These are phyloP conservation scores for Ambrosia trifida DNA, from an alignment of 129 eudicot genomes.

Conservation along the genomic window DNA sequence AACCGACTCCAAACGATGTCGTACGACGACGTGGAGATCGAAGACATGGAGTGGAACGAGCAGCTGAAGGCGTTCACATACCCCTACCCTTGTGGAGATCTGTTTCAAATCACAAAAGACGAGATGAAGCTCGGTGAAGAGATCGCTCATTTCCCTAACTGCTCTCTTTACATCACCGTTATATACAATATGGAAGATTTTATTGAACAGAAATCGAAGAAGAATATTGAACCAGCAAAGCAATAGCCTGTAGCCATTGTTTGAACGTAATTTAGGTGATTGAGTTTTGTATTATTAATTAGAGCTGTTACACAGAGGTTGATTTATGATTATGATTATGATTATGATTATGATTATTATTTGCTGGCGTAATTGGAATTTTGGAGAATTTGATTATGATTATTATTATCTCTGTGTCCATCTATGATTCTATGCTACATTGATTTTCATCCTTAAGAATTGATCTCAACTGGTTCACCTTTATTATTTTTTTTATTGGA, in stretches of 20 bases:
- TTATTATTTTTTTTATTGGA: too few species aligned
- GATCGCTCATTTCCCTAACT: conserved; percentile 90
- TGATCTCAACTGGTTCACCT: too few species aligned
- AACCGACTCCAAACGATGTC: conserved; percentile 52
- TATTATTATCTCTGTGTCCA: too few species aligned
- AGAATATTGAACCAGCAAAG: conserved; percentile 47
- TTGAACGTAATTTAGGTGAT: conserved; percentile 33
- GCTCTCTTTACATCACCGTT: conserved; percentile 79
- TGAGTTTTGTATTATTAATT: neutral
- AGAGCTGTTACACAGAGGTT: neutral
- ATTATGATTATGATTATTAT: too few species aligned
- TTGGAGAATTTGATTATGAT: too few species aligned
- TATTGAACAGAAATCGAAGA: conserved; percentile 35
- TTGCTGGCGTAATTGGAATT: too few species aligned
- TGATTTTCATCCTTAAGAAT: too few species aligned
- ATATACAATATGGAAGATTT: conserved; percentile 78
- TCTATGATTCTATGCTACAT: too few species aligned
- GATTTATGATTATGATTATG: conserved; percentile 7
- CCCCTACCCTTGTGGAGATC: conserved; percentile 92
- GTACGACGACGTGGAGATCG: conserved; percentile 97
- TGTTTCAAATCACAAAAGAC: conserved; percentile 87
- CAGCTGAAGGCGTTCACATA: conserved; percentile 81
- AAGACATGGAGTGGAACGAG: conserved; percentile 99
- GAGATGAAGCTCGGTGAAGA: conserved; percentile 85
- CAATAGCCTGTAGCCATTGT: conserved; percentile 81